Base-by-base conservation (phyloP, 2,329 filamentous ascomycete genomes). In the Didymella glomerata region DNA sequence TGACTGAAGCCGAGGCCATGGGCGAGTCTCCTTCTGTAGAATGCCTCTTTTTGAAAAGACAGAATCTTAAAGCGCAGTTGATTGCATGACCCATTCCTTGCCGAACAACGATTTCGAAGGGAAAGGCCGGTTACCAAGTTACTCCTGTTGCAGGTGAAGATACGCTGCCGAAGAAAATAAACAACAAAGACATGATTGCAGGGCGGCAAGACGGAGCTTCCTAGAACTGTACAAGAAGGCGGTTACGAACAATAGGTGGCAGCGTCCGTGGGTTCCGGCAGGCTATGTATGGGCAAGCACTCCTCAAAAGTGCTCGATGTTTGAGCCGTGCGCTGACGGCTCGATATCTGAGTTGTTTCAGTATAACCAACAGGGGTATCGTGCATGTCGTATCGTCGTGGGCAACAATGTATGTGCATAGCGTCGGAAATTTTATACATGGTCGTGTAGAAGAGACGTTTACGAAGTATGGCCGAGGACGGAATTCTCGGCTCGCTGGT, bases 401-500 rank as follows among this genome's bases (percentile, higher is more conserved):
- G 18, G 16, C 18, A 36, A 32, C 24, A 25, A 5, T 20, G 24
- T 27, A 40, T 36, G 38, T 41, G 24, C 30, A 11, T 36, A 24
- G 24, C 11, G 34, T 27, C 8, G 22, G 22, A n/a, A 5, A 4
- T 8, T 42, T 16, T 53, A 9, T 42, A 44, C 45, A 48, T 11
- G 14, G 3, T 32, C 18, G 36, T 34, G 16, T 53, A 8, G 11
- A 18, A 34, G 60, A 47, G 54, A 46, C 36, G 63, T 71, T 73
- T 73, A 76, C 65, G 69, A 66, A 40, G 66, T 55, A 34, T 57
- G 65, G 22, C 66, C 61, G 32, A 62, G 61, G 10, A 75, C 67
- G 24, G 82, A 85, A 24, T 78, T 76, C 68, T 84, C 82, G 24
- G 86, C 84, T 64, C 87, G 83, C 61, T 85, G 84, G 68, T 85